Conservation (phyloP, 306 rosid genomes). For the Datisca glomerata region DNA sequence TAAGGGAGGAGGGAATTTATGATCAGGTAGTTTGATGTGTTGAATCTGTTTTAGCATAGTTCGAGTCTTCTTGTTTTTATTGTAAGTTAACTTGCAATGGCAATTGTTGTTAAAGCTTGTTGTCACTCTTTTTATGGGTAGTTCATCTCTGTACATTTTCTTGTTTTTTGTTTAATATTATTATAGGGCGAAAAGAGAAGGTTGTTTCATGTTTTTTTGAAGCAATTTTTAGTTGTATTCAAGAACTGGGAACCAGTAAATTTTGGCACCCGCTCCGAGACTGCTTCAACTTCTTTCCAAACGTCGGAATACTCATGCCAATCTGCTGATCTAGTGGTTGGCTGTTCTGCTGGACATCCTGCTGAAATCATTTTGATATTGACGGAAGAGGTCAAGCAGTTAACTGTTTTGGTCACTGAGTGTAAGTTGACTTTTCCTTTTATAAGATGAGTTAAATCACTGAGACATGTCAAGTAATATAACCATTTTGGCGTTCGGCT, state of each 20-base stretch:
- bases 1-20: too few relatives aligned
- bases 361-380: constrained; percentile 64
- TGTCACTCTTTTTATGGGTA: neutral
- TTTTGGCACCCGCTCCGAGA: constrained; percentile 42
- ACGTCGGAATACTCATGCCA: constrained; percentile 32
- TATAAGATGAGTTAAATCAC: too few relatives aligned
- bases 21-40: too few relatives aligned
- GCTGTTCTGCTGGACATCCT: constrained; percentile 95
- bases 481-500: too few relatives aligned
- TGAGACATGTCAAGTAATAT: too few relatives aligned
- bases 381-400: constrained; percentile 58
- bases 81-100: too few relatives aligned
- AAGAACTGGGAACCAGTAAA: constrained; percentile 79
- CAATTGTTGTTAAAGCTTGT: constrained; percentile 13
- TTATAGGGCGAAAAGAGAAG: constrained; percentile 77
- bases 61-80: too few relatives aligned
- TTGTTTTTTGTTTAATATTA: constrained; percentile 7
- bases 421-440: constrained; percentile 67
- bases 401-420: constrained; percentile 56
- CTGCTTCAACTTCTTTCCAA: constrained; percentile 30
- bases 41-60: too few relatives aligned
- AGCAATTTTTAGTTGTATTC: constrained; percentile 70
- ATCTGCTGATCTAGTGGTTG: constrained; percentile 47
- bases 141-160: neutral
- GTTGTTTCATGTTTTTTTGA: constrained; percentile 74